These are phyloP conservation scores for Epichloe brachyelytri DNA, from an alignment of 2,329 filamentous ascomycete species.

Conservation along the genomic window DNA sequence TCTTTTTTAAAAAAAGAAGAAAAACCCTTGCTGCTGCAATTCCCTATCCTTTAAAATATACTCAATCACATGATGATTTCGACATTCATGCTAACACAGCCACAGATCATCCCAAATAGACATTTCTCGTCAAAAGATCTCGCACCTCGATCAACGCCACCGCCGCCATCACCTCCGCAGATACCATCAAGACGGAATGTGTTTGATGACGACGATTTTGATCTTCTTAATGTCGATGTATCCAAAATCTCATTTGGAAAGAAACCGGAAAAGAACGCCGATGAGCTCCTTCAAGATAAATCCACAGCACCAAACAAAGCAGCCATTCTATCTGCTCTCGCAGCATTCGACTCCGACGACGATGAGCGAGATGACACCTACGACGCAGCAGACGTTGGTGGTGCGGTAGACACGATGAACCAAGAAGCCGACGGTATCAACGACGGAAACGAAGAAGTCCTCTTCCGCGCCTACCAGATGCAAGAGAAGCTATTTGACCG, in stretches of 20 bases:
- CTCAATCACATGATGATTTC: background rate
- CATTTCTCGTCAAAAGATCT: constrained; percentile 24
- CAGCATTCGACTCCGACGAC: constrained; percentile 83
- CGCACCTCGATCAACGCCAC: constrained; percentile 47
- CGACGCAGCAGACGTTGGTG: constrained; percentile 82
- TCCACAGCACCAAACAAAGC: constrained; percentile 61
- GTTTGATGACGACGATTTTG: constrained; percentile 71
- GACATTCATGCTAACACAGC: constrained; percentile 9
- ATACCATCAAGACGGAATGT: constrained; percentile 54
- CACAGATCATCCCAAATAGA: constrained; percentile 17
- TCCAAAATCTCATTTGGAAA: constrained; percentile 71
- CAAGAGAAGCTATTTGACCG: constrained; percentile 56
- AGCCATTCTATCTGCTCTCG: constrained; percentile 76
- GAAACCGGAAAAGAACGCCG: constrained; percentile 50
- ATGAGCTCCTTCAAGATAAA: constrained; percentile 55
- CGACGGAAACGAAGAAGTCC: constrained; percentile 50
- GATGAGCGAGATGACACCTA: constrained; percentile 97
- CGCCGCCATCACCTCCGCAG: constrained; percentile 15
- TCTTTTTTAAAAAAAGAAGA: too few species aligned
- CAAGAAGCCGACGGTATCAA: constrained; percentile 35
- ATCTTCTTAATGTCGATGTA: constrained; percentile 52
- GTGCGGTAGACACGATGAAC: constrained; percentile 62
- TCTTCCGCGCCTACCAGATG: constrained; percentile 61
- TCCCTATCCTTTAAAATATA: background rate
- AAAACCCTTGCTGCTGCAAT: background rate